These are phyloP conservation scores for Claviceps cyperi DNA, from an alignment of 2,329 filamentous ascomycete genomes.

Conservation along the genomic window DNA sequence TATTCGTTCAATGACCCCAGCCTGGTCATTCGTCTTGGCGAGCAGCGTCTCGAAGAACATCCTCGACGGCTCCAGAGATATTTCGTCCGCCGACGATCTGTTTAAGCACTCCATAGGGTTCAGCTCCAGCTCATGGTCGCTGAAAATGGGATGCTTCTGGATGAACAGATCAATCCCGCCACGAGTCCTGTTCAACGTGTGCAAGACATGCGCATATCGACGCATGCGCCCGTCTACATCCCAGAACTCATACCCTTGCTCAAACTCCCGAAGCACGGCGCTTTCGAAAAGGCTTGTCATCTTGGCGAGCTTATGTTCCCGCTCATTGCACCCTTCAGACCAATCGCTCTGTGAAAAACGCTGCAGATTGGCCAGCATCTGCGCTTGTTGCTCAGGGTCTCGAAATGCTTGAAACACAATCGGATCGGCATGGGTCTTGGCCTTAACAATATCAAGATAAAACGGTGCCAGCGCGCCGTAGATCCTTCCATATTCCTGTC, in stretches of 20 bases:
- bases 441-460: constrained; percentile 66
- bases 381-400: constrained; percentile 80
- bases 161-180: constrained; percentile 75
- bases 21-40: constrained; percentile 68
- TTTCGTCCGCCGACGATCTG: constrained; percentile 44
- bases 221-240: constrained; percentile 84
- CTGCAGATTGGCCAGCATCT: constrained; percentile 70
- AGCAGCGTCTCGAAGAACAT: constrained; percentile 66
- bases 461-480: constrained; percentile 82
- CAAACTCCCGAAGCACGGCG: constrained; percentile 80
- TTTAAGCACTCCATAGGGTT: constrained; percentile 74
- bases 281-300: constrained; percentile 81
- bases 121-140: constrained; percentile 49
- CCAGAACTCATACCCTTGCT: constrained; percentile 77
- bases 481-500: constrained; percentile 80
- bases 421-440: constrained; percentile 62
- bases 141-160: constrained; percentile 74
- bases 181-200: constrained; percentile 64
- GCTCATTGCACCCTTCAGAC: constrained; percentile 54
- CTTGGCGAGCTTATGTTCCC: constrained; percentile 56
- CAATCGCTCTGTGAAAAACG: constrained; percentile 71
- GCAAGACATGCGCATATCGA: constrained; percentile 75
- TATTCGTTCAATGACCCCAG: constrained; percentile 62
- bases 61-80: constrained; percentile 68
- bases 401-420: constrained; percentile 75